Conservation (phyloP, 2,329 filamentous ascomycete species). For the Laburnicola sp. region DNA sequence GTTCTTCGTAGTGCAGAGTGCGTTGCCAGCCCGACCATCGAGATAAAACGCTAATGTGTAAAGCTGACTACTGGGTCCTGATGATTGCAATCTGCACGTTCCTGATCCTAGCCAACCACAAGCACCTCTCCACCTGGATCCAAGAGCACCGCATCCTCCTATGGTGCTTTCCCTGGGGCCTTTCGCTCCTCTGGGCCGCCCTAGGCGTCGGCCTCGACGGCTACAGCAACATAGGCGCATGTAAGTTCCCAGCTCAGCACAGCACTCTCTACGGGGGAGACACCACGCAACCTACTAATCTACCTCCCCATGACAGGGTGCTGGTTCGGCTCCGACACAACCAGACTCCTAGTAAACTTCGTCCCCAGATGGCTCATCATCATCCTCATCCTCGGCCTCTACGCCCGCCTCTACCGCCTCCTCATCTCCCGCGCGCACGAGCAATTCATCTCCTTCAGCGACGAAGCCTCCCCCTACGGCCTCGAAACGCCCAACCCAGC, state of each 20-base stretch:
- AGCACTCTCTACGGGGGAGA: neutral
- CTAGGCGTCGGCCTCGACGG: slow-evolving; percentile 20
- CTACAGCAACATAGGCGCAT: slow-evolving; percentile 29
- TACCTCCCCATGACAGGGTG: slow-evolving; percentile 31
- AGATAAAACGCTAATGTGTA: neutral
- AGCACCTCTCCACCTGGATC: slow-evolving; percentile 43
- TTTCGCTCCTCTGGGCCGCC: slow-evolving; percentile 44
- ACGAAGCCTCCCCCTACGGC: slow-evolving; percentile 13
- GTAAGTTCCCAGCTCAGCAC: slow-evolving; percentile 11
- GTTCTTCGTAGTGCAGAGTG: slow-evolving; percentile 50
- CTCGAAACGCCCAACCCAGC: neutral
- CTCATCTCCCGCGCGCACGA: slow-evolving; percentile 47
- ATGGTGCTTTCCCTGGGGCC: slow-evolving; percentile 44
- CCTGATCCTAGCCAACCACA: slow-evolving; percentile 47
- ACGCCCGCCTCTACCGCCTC: slow-evolving; percentile 44
- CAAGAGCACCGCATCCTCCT: slow-evolving; percentile 41
- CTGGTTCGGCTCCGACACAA: slow-evolving; percentile 48
- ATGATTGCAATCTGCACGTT: slow-evolving; percentile 49
- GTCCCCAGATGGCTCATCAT: slow-evolving; percentile 51
- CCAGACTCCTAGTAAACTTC: slow-evolving; percentile 49
- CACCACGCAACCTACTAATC: neutral
- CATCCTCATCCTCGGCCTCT: slow-evolving; percentile 43
- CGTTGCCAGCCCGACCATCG: neutral
- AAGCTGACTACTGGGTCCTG: slow-evolving; percentile 51
- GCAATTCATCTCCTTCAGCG: slow-evolving; percentile 38